A percentile compares a stretch with the other conserved stretches of the same genome.
phyloP scores from a whole-genome alignment of 495 filamentous ascomycete genomes.

The Aspergillus egyptiacus region DNA sequence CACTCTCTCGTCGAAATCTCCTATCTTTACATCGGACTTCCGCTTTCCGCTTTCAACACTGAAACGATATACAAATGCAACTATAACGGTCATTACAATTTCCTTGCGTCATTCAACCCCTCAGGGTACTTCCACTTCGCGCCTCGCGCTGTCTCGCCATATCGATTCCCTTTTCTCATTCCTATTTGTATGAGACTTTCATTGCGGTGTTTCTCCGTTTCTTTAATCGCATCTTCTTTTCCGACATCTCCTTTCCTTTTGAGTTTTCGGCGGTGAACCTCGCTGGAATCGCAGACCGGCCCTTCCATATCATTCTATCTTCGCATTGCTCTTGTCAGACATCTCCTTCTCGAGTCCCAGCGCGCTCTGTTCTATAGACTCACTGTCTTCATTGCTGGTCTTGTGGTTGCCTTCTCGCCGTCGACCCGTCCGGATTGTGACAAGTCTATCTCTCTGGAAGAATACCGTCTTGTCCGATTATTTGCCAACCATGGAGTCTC shows the following conservation, averaged over 20 bases:
- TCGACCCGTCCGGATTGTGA: conserved; percentile 3
- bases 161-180: conserved; percentile 25
- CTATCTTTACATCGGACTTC: conserved; percentile 31
- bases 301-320: conserved; percentile 24
- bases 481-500: conserved; percentile 62
- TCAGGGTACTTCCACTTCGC: conserved; percentile 41
- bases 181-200: conserved; percentile 61
- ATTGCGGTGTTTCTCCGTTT: conserved; percentile 48
- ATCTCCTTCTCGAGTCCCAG: conserved; percentile 21
- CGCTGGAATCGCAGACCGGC: conserved; percentile 29
- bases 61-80: conserved; percentile 57
- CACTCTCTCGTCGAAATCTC: conserved; percentile 25
- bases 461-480: conserved; percentile 13
- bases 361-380: conserved; percentile 19
- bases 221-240: conserved; percentile 12
- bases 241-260: conserved; percentile 11
- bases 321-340: conserved; percentile 38
- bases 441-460: conserved; percentile 34
- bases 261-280: conserved; percentile 24
- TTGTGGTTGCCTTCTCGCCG: neutral
- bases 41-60: conserved; percentile 39
- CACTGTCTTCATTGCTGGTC: conserved; percentile 12
- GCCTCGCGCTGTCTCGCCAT: conserved; percentile 37
- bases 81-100: conserved; percentile 59
- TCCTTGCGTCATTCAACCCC: conserved; percentile 41